Conservation (phyloP, 768 basidiomycete genomes). For the Daedaleopsis sinensis region DNA sequence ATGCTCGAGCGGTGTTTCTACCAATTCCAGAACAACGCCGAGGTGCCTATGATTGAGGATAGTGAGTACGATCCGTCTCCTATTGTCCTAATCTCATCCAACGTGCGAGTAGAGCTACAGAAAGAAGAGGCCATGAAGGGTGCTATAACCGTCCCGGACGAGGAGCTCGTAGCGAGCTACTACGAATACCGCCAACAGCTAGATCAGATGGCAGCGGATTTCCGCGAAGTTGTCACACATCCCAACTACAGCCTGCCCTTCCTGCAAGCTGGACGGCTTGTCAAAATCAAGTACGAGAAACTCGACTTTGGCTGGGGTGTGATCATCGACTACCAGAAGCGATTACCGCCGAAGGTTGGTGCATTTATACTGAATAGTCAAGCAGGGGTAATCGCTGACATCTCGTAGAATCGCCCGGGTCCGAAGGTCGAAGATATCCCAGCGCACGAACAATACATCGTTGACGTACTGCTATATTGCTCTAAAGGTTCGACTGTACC, state of each 20-base stretch:
- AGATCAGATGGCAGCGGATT: conserved; percentile 86
- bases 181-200: conserved; percentile 93
- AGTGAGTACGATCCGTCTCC: conserved; percentile 49
- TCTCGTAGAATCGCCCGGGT: conserved; percentile 60
- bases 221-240: conserved; percentile 91
- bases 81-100: background rate
- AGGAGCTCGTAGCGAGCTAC: conserved; percentile 83
- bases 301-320: conserved; percentile 97
- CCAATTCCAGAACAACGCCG: conserved; percentile 95
- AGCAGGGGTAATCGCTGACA: background rate
- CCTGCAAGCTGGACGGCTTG: conserved; percentile 89
- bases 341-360: conserved; percentile 74
- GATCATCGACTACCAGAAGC: conserved; percentile 90
- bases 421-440: conserved; percentile 71
- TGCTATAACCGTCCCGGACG: conserved; percentile 77
- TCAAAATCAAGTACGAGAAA: conserved; percentile 85
- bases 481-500: conserved; percentile 60
- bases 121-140: conserved; percentile 69
- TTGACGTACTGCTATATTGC: conserved; percentile 90
- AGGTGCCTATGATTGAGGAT: conserved; percentile 83
- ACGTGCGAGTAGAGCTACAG: conserved; percentile 59
- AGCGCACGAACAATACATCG: conserved; percentile 88
- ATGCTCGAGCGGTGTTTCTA: conserved; percentile 98
- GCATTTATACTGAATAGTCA: background rate
- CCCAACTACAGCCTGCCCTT: conserved; percentile 95